A percentile compares a stretch with the other conserved stretches of the same genome.
Evolutionary conservation across 257 asterid species (phyloP).

Genomic region (Nicotiana benthamiana): DNA sequence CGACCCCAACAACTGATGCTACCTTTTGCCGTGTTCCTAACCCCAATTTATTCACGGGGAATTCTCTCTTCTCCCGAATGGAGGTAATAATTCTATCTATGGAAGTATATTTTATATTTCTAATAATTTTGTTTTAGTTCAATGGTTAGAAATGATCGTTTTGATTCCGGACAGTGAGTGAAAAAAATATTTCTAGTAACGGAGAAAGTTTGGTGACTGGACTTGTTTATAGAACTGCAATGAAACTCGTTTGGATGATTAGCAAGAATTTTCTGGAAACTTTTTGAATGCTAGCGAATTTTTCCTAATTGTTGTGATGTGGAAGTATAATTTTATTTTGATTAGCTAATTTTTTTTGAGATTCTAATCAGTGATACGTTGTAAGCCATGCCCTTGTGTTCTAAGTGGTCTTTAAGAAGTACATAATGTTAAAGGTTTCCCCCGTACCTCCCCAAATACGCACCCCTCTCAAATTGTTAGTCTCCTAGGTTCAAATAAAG

Average conservation of each 20-base stretch:
- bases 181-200: background rate
- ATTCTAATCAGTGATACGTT: too few relatives aligned
- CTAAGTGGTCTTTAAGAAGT: background rate
- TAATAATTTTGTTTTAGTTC: background rate
- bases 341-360: background rate
- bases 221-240: background rate
- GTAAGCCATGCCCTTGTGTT: too few relatives aligned
- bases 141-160: background rate
- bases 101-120: background rate
- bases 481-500: background rate
- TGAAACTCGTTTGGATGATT: background rate
- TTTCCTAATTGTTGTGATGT: background rate
- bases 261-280: background rate
- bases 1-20: too few relatives aligned
- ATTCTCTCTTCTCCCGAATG: constrained; percentile 65
- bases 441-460: too few relatives aligned
- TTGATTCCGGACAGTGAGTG: background rate
- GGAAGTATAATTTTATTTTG: background rate
- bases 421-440: background rate
- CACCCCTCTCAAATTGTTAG: background rate
- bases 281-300: background rate
- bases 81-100: constrained; percentile 38
- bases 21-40: constrained; percentile 26
- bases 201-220: background rate
- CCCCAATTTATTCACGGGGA: constrained; percentile 41